Evolutionary conservation across 176 grass and related monocot genomes (phyloP).

Genomic region (Melocanna baccifera): DNA sequence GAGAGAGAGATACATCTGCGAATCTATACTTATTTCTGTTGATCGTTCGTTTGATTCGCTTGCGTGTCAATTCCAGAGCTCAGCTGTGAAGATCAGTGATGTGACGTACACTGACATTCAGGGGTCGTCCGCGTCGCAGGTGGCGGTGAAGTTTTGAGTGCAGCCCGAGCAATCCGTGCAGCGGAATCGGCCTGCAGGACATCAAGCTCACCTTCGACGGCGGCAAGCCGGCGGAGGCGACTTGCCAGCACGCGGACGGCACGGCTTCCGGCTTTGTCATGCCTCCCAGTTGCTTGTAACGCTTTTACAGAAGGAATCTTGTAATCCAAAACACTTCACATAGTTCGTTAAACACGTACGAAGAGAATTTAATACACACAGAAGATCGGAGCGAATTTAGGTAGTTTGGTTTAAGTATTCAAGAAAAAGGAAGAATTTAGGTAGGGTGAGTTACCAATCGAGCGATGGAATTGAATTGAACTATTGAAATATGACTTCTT

Average conservation of each 20-base stretch:
- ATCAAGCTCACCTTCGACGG: slow-evolving; percentile 53
- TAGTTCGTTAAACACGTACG: not conserved
- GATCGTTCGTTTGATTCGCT: no score
- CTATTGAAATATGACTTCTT: no score
- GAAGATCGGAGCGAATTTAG: not conserved
- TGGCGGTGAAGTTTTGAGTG: slow-evolving; percentile 65
- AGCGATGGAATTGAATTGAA: no score
- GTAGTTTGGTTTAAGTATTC: no score
- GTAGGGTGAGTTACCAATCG: no score
- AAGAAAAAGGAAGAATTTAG: no score
- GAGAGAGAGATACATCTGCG: no score
- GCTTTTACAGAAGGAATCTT: no score
- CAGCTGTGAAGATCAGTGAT: slow-evolving; percentile 58
- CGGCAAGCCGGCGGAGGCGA: slow-evolving; percentile 29
- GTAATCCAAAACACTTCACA: not conserved
- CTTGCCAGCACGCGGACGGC: slow-evolving; percentile 52
- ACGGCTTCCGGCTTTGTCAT: slow-evolving; percentile 40
- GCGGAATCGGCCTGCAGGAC: slow-evolving; percentile 44
- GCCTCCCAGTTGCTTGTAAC: slow-evolving; percentile 39
- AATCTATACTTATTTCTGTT: no score
- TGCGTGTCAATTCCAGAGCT: slow-evolving; percentile 17
- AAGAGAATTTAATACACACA: not conserved
- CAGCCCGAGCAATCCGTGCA: slow-evolving; percentile 66
- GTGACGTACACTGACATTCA: slow-evolving; percentile 52
- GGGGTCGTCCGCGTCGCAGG: slow-evolving; percentile 50